Conservation (phyloP, 306 rosid species). For the Dryas octopetala region DNA sequence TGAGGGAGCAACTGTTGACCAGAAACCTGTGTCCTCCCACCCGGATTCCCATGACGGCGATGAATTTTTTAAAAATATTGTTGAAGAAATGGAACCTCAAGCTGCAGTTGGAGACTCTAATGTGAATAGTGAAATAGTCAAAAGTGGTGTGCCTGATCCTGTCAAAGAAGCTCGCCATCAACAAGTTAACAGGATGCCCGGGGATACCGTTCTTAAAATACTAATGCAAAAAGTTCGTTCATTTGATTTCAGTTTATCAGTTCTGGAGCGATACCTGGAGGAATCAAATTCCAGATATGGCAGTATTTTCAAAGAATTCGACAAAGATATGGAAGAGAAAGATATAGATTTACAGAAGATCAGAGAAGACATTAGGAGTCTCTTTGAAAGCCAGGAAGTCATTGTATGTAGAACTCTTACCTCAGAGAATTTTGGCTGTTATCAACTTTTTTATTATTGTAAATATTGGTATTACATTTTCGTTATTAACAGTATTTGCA, state of each 20-base stretch:
- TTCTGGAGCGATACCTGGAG: conserved; percentile 79
- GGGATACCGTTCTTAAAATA: conserved; percentile 93
- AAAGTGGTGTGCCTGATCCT: conserved; percentile 55
- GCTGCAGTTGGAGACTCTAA: conserved; percentile 38
- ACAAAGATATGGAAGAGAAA: conserved; percentile 61
- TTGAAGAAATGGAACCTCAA: conserved; percentile 38
- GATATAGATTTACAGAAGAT: conserved; percentile 58
- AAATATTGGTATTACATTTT: not conserved
- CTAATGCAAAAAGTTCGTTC: conserved; percentile 94
- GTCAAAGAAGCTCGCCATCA: conserved; percentile 70
- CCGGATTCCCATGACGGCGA: conserved; percentile 45
- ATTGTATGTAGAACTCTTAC: conserved; percentile 55
- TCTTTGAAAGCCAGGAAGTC: conserved; percentile 52
- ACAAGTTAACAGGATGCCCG: conserved; percentile 93
- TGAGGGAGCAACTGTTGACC: conserved; percentile 53
- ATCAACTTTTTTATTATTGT: not conserved
- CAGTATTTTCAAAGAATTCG: conserved; percentile 62
- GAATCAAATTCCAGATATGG: conserved; percentile 76
- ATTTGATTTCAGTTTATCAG: conserved; percentile 71
- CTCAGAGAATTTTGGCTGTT: conserved; percentile 9
- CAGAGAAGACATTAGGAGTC: conserved; percentile 52
- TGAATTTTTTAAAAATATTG: conserved; percentile 32
- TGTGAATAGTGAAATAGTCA: conserved; percentile 45
- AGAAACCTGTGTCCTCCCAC: conserved; percentile 38
- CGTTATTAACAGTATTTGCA: not conserved